phyloP scores from a whole-genome alignment of 345 rosid genomes.

The Microcos paniculata region DNA sequence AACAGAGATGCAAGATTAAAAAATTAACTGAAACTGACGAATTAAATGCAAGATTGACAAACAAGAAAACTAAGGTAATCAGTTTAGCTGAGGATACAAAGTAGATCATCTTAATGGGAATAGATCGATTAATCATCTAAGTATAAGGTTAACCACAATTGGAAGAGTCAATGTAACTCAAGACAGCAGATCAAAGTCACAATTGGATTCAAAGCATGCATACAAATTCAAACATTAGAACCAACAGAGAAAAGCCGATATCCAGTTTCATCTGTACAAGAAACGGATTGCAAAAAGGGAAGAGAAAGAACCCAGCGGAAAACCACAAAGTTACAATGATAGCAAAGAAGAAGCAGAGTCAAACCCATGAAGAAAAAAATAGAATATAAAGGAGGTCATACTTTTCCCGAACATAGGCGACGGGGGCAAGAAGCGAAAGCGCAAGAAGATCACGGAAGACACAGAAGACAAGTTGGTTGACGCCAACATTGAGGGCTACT shows the following conservation, averaged over 20 bases:
- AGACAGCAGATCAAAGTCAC: not conserved
- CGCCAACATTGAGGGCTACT: constrained; percentile 91
- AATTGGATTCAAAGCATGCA: constrained; percentile 3
- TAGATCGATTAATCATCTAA: not conserved
- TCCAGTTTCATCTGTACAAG: not conserved
- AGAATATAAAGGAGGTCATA: constrained; percentile 12
- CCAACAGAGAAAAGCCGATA: not conserved
- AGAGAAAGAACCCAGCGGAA: not conserved
- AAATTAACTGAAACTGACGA: not conserved
- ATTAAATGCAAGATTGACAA: not conserved
- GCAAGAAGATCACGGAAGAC: constrained; percentile 93
- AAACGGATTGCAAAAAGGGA: not conserved
- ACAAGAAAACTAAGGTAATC: not conserved
- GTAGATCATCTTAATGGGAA: not conserved
- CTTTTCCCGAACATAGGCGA: constrained; percentile 89
- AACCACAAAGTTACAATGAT: not conserved
- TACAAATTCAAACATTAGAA: not conserved
- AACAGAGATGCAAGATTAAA: not conserved
- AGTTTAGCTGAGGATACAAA: not conserved
- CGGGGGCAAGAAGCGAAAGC: constrained; percentile 80
- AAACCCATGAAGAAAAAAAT: not conserved
- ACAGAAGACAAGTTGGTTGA: constrained; percentile 96
- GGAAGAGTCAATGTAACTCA: not conserved
- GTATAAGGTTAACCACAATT: not conserved
- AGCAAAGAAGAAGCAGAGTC: not conserved